These are phyloP conservation scores for Suillus weaverae DNA, from an alignment of 768 basidiomycete genomes.

Conservation along the genomic window DNA sequence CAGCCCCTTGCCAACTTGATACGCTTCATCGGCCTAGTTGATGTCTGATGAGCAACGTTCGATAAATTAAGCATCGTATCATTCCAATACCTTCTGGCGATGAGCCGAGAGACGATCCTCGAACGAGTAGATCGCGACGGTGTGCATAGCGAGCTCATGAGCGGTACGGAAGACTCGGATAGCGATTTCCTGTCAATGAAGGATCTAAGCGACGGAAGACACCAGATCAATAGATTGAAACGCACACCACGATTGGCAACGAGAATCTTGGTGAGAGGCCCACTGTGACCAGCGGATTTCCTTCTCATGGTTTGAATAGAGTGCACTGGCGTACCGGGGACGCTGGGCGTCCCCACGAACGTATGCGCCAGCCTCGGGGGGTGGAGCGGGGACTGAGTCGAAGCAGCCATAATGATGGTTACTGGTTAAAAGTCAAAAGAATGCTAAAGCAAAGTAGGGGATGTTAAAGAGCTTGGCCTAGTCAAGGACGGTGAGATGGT, in stretches of 20 bases:
- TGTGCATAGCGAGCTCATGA: constrained; percentile 98
- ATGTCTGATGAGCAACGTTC: constrained; percentile 24
- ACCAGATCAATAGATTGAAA: constrained; percentile 14
- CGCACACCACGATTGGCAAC: constrained; percentile 91
- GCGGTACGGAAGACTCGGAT: constrained; percentile 98
- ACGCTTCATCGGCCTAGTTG: constrained; percentile 91
- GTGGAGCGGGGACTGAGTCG: constrained; percentile 46
- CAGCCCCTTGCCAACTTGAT: constrained; percentile 94
- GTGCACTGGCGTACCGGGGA: constrained; percentile 83
- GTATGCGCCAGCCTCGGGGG: constrained; percentile 73
- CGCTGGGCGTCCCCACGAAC: constrained; percentile 73
- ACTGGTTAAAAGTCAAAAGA: constrained; percentile 15
- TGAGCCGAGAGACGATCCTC: constrained; percentile 97
- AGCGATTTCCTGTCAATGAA: constrained; percentile 84
- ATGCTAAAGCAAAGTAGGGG: not conserved
- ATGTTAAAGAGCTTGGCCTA: constrained; percentile 11
- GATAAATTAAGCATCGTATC: constrained; percentile 19
- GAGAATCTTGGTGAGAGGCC: constrained; percentile 87
- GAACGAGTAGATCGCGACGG: constrained; percentile 96
- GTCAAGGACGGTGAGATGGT: constrained; percentile 4
- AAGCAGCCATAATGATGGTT: constrained; percentile 28
- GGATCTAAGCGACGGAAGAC: constrained; percentile 6
- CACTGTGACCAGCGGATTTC: constrained; percentile 87
- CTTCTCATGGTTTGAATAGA: constrained; percentile 90
- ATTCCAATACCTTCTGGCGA: constrained; percentile 81